phyloP scores from a whole-genome alignment of 768 basidiomycete species.

The Tylopilus rubrobrunneus region DNA sequence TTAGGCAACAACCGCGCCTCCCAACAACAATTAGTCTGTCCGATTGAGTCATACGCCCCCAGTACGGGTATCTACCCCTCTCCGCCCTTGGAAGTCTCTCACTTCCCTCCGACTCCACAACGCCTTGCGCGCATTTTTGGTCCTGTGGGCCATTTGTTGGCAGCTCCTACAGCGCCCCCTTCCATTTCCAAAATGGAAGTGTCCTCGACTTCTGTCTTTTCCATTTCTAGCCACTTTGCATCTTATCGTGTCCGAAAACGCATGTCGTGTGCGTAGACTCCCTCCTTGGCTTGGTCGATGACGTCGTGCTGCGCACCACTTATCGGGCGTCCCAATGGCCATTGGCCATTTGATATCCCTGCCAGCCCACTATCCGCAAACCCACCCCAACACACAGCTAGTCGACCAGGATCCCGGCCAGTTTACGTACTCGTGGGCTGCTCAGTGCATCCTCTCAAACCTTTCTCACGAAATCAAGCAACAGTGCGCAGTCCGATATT shows the following conservation, averaged over 20 bases:
- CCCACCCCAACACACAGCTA: background rate
- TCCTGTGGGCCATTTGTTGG: background rate
- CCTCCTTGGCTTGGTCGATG: background rate
- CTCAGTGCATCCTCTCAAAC: too few relatives aligned
- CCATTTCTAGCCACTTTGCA: constrained; percentile 11
- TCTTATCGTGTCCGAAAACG: background rate
- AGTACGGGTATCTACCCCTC: constrained; percentile 5
- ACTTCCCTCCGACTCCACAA: constrained; percentile 9
- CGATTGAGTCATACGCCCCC: background rate
- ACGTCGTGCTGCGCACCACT: background rate
- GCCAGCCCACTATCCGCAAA: background rate
- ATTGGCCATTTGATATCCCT: background rate
- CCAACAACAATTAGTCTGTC: constrained; percentile 6
- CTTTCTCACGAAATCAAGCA: constrained; percentile 1
- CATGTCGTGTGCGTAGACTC: constrained; percentile 4
- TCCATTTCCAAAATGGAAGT: constrained; percentile 13
- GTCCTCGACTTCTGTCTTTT: constrained; percentile 13
- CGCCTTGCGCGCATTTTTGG: background rate
- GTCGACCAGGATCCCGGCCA: background rate
- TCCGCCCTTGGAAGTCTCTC: background rate
- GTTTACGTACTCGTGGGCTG: constrained; percentile 10
- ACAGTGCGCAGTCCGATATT: background rate
- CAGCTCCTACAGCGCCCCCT: background rate
- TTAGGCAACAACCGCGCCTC: background rate
- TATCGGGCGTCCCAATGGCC: background rate